Evolutionary conservation across 306 rosid genomes (phyloP).

Genomic region (Senna siamea): DNA sequence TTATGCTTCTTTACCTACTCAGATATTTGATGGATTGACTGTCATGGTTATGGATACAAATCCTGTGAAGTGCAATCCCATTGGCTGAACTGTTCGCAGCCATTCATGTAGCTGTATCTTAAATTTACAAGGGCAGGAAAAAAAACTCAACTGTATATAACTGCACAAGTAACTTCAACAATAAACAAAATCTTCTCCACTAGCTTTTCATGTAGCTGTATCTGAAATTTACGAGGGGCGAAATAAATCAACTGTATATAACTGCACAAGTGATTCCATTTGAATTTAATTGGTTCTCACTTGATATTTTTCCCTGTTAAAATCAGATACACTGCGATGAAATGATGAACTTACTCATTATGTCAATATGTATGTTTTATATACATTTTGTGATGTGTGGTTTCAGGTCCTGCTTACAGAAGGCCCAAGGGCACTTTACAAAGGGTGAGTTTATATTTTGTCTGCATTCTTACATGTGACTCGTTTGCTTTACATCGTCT

Average conservation of each 20-base stretch:
- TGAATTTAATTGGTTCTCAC: background rate
- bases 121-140: too few relatives aligned
- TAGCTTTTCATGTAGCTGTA: background rate
- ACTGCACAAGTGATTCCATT: background rate
- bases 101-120: too few relatives aligned
- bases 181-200: too few relatives aligned
- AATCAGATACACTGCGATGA: background rate
- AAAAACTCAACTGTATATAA: too few relatives aligned
- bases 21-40: too few relatives aligned
- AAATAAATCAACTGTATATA: background rate
- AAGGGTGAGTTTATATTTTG: slow-evolving; percentile 72
- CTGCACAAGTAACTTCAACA: too few relatives aligned
- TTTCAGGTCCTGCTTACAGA: slow-evolving; percentile 79
- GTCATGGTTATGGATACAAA: background rate
- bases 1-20: slow-evolving; percentile 19
- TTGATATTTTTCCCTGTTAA: background rate
- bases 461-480: slow-evolving; percentile 20
- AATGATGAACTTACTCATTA: background rate
- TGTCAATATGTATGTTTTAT: background rate
- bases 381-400: slow-evolving; percentile 26
- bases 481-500: slow-evolving; percentile 35
- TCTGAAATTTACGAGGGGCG: background rate
- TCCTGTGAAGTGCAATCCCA: background rate
- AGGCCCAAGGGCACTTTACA: slow-evolving; percentile 92
- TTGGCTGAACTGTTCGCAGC: background rate